Conservation (phyloP, 176 grass and related monocot species). For the Cocos nucifera region DNA sequence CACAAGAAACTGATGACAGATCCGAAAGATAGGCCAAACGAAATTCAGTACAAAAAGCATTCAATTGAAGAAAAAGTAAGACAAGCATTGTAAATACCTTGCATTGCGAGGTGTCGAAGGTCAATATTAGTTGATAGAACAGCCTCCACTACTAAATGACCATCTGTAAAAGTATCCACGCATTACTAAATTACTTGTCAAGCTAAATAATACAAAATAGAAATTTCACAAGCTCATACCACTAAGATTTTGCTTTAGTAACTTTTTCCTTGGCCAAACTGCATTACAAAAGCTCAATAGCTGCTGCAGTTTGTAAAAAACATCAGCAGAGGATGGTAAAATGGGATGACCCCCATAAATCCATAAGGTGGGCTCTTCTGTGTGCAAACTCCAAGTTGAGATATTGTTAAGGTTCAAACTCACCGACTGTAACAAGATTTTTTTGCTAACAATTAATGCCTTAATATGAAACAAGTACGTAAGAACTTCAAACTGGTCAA, state of each 20-base stretch:
- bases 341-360: slow-evolving; percentile 66
- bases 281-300: slow-evolving; percentile 45
- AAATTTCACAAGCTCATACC: slow-evolving; percentile 31
- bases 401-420: slow-evolving; percentile 40
- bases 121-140: slow-evolving; percentile 58
- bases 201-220: slow-evolving; percentile 1
- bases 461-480: too few species aligned
- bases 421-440: slow-evolving; percentile 38
- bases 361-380: slow-evolving; percentile 64
- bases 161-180: too few species aligned
- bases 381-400: slow-evolving; percentile 42
- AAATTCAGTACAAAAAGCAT: neutral
- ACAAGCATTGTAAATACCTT: slow-evolving; percentile 35
- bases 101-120: slow-evolving; percentile 48
- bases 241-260: slow-evolving; percentile 36
- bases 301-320: slow-evolving; percentile 55
- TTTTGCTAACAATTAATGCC: too few species aligned
- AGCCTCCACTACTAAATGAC: slow-evolving; percentile 24
- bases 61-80: neutral
- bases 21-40: neutral
- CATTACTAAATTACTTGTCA: too few species aligned
- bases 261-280: slow-evolving; percentile 49
- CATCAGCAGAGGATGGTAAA: slow-evolving; percentile 45
- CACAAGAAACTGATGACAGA: too few species aligned
- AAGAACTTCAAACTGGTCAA: too few species aligned